phyloP scores from a whole-genome alignment of 2,329 filamentous ascomycete genomes.

The Cercospora sp. region DNA sequence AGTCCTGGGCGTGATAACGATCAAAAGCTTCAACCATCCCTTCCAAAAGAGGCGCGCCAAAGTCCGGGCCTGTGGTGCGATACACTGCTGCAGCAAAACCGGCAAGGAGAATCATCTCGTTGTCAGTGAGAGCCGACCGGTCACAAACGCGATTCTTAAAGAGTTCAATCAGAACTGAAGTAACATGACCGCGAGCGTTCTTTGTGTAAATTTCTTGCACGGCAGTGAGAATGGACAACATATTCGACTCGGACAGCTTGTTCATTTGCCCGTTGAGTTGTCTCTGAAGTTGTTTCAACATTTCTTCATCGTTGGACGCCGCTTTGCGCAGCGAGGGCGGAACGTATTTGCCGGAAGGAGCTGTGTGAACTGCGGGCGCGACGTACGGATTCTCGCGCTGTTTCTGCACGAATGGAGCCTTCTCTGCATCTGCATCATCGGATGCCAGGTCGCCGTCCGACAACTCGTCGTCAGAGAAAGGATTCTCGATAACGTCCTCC shows the following conservation, averaged over 20 bases:
- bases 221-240: slow-evolving; percentile 79
- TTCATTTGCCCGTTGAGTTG: slow-evolving; percentile 89
- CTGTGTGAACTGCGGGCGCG: slow-evolving; percentile 58
- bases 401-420: slow-evolving; percentile 35
- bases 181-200: slow-evolving; percentile 85
- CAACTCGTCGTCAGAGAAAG: slow-evolving; percentile 39
- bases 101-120: slow-evolving; percentile 85
- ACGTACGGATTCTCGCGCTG: slow-evolving; percentile 84
- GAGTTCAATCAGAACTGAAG: slow-evolving; percentile 73
- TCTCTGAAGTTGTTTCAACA: slow-evolving; percentile 67
- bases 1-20: slow-evolving; percentile 40
- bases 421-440: slow-evolving; percentile 40
- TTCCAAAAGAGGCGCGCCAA: slow-evolving; percentile 84
- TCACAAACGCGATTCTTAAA: slow-evolving; percentile 79
- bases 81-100: slow-evolving; percentile 88
- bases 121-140: slow-evolving; percentile 75
- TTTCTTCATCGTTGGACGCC: slow-evolving; percentile 64
- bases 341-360: slow-evolving; percentile 70
- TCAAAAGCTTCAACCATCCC: slow-evolving; percentile 75
- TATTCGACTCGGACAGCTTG: slow-evolving; percentile 85
- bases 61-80: slow-evolving; percentile 81
- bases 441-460: slow-evolving; percentile 36
- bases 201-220: slow-evolving; percentile 81
- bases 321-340: slow-evolving; percentile 77
- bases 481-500: slow-evolving; percentile 40